Percentiles rank a stretch among this genome's conserved stretches.
phyloP scores from a whole-genome alignment of 2,329 filamentous ascomycete genomes.

The Penicillium rolfsii region DNA sequence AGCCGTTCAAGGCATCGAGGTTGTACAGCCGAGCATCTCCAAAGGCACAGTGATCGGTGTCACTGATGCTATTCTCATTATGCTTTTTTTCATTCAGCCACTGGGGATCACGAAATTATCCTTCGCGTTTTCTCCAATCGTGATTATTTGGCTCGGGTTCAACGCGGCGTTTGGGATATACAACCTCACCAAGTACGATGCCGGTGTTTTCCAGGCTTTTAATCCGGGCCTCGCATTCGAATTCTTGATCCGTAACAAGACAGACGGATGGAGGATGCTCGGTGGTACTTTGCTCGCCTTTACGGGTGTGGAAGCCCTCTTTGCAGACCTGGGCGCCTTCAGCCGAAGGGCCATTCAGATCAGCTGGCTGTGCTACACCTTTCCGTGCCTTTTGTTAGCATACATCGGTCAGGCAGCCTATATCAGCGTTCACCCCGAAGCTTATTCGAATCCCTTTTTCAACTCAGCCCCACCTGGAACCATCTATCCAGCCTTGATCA shows the following conservation, averaged over 20 bases:
- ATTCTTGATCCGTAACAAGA: constrained; percentile 1
- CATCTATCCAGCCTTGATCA: neutral
- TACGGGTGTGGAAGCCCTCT: constrained; percentile 7
- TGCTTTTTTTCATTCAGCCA: neutral
- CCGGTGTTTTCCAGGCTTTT: neutral
- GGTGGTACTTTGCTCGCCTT: constrained; percentile 5
- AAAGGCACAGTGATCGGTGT: constrained; percentile 1
- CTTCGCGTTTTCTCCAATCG: constrained; percentile 1
- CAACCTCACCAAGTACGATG: constrained; percentile 3
- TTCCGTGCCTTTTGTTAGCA: neutral
- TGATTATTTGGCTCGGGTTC: neutral
- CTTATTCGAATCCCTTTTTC: constrained; percentile 2
- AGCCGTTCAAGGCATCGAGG: constrained; percentile 5
- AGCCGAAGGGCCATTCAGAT: constrained; percentile 3
- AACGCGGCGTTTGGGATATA: constrained; percentile 6
- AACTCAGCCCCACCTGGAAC: neutral
- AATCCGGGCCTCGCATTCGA: neutral
- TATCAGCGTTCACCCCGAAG: neutral
- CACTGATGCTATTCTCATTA: neutral
- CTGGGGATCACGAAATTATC: constrained; percentile 1
- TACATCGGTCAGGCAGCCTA: neutral
- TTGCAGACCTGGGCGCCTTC: constrained; percentile 6
- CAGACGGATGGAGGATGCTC: constrained; percentile 3
- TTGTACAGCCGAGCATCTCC: constrained; percentile 2
- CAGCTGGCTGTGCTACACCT: neutral